A percentile compares a stretch with the other conserved stretches of the same genome.
Conservation (phyloP, 805 yeast species). For the Cyberlindnera xylosilytica region DNA sequence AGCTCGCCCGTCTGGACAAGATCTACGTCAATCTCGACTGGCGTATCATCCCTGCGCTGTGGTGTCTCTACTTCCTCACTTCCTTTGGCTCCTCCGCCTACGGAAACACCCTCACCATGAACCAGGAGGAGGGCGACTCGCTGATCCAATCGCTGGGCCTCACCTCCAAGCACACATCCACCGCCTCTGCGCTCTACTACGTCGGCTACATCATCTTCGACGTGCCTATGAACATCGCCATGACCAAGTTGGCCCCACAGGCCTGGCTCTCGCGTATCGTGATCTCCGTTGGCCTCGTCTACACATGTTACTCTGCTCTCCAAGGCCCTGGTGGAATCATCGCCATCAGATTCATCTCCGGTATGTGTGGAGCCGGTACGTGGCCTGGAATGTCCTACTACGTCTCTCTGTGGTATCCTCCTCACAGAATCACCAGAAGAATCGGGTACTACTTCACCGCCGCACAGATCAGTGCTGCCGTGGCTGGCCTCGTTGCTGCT, state of each 20-base stretch:
- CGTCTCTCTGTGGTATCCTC: slow-evolving; percentile 81
- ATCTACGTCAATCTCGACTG: slow-evolving; percentile 62
- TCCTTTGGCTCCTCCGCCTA: slow-evolving; percentile 77
- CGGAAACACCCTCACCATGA: slow-evolving; percentile 82
- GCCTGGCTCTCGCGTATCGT: slow-evolving; percentile 81
- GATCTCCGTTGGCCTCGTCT: slow-evolving; percentile 72
- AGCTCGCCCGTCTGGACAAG: slow-evolving; percentile 41
- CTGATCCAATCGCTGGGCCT: slow-evolving; percentile 48
- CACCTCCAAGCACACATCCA: slow-evolving; percentile 55
- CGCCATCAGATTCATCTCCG: slow-evolving; percentile 70
- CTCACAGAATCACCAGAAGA: slow-evolving; percentile 68
- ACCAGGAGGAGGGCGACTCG: slow-evolving; percentile 58
- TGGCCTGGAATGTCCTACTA: slow-evolving; percentile 92
- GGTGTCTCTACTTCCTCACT: slow-evolving; percentile 75
- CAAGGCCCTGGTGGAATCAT: slow-evolving; percentile 55
- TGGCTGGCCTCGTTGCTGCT: slow-evolving; percentile 81
- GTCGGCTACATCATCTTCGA: slow-evolving; percentile 84
- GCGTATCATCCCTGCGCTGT: slow-evolving; percentile 77
- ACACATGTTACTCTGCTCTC: slow-evolving; percentile 68
- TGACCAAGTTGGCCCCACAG: slow-evolving; percentile 84
- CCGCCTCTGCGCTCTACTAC: slow-evolving; percentile 77
- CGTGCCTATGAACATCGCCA: slow-evolving; percentile 80
- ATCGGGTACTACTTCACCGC: slow-evolving; percentile 91
- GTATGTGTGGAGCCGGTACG: slow-evolving; percentile 78
- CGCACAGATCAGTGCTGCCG: slow-evolving; percentile 89